Conservation (phyloP, 1,284 basidiomycete genomes). For the Hortiboletus rubellus region DNA sequence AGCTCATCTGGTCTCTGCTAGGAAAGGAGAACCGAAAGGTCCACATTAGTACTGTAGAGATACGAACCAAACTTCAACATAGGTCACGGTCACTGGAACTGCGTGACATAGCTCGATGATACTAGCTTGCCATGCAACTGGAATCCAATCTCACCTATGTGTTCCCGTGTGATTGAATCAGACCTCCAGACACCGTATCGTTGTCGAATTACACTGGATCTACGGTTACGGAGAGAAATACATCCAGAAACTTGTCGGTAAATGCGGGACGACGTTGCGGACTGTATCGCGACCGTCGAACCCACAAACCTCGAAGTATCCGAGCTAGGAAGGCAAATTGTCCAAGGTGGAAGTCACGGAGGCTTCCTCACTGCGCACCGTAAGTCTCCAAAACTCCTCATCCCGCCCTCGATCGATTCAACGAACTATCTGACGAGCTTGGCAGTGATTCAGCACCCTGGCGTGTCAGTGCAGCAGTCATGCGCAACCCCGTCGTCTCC, state of each 20-base stretch:
- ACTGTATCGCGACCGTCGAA: constrained; percentile 57
- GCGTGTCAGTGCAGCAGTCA: constrained; percentile 56
- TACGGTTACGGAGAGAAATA: constrained; percentile 50
- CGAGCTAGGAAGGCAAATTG: constrained; percentile 49
- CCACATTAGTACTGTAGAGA: too few species aligned
- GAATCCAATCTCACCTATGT: neutral
- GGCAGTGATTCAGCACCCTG: constrained; percentile 63
- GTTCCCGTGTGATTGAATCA: neutral
- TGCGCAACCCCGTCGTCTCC: constrained; percentile 73
- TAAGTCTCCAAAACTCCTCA: constrained; percentile 35
- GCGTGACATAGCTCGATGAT: too few species aligned
- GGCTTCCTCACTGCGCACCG: constrained; percentile 67
- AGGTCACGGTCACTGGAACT: too few species aligned
- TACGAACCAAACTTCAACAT: too few species aligned
- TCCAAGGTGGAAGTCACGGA: constrained; percentile 72
- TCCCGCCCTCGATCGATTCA: neutral
- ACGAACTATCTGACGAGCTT: neutral
- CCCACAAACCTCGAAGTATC: constrained; percentile 54
- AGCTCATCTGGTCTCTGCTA: too few species aligned
- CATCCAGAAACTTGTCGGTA: constrained; percentile 48
- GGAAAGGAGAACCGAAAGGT: too few species aligned
- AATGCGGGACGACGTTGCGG: constrained; percentile 71
- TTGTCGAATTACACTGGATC: constrained; percentile 67
- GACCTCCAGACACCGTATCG: constrained; percentile 49
- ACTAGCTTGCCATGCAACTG: too few species aligned